Percentiles rank a stretch among this genome's conserved stretches.
Conservation (phyloP, 768 basidiomycete genomes). For the Suillus hirtellus region DNA sequence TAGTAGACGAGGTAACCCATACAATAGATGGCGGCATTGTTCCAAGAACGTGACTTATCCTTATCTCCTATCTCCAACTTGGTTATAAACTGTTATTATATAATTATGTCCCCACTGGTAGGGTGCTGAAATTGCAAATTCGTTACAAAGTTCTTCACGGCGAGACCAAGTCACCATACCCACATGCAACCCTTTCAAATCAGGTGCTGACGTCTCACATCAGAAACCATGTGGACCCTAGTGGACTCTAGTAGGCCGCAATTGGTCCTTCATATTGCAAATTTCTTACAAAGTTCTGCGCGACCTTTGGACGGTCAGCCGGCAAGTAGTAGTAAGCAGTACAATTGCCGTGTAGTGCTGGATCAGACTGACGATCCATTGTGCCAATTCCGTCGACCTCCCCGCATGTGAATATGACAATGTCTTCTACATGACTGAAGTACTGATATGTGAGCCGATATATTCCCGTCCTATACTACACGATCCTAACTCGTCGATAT, state of each 20-base stretch:
- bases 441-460: not conserved
- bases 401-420: not conserved
- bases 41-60: not conserved
- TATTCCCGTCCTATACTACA: not conserved
- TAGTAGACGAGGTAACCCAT: not conserved
- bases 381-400: not conserved
- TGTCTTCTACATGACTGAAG: not conserved
- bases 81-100: not conserved
- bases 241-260: not conserved
- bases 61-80: constrained; percentile 1
- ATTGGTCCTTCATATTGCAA: not conserved
- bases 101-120: too few relatives aligned
- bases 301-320: not conserved
- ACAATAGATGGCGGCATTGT: not conserved
- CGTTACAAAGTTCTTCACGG: not conserved
- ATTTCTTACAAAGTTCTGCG: not conserved
- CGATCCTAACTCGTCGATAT: not conserved
- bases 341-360: not conserved
- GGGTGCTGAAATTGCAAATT: not conserved
- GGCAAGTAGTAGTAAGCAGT: not conserved
- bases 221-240: not conserved
- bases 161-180: not conserved
- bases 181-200: not conserved
- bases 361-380: too few relatives aligned
- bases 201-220: not conserved